phyloP scores from a whole-genome alignment of 2,329 filamentous ascomycete genomes.

The Colletotrichum sp. region DNA sequence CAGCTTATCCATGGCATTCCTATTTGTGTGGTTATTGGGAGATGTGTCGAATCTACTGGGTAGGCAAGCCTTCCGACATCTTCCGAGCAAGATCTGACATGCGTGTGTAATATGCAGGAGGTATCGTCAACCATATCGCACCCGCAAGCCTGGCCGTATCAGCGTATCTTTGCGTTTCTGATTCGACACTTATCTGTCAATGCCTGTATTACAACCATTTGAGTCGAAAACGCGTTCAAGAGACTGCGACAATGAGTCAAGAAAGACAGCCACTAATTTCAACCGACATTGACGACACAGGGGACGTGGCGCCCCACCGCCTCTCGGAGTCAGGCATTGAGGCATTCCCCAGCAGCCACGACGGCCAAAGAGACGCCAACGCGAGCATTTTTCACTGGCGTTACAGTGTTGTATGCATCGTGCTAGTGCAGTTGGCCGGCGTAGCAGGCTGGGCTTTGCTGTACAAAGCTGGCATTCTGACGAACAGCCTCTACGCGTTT shows the following conservation, averaged over 20 bases:
- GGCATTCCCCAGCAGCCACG: neutral
- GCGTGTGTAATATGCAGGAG: neutral
- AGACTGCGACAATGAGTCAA: neutral
- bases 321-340: neutral
- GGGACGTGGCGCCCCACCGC: neutral
- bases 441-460: neutral
- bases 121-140: neutral
- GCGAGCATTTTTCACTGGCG: neutral
- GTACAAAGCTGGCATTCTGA: neutral
- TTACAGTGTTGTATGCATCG: neutral
- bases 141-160: slow-evolving; percentile 4
- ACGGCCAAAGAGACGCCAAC: neutral
- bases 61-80: neutral
- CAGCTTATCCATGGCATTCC: slow-evolving; percentile 10
- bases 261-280: neutral
- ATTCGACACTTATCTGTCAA: slow-evolving; percentile 12
- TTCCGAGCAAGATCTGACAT: neutral
- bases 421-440: neutral
- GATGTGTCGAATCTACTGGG: slow-evolving; percentile 1
- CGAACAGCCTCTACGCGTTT: neutral
- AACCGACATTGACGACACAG: neutral
- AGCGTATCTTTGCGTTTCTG: slow-evolving; percentile 1
- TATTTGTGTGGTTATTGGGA: slow-evolving; percentile 5
- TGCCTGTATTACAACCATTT: slow-evolving; percentile 1
- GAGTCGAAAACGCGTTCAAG: neutral